These are phyloP conservation scores for Adansonia digitata DNA, from an alignment of 345 rosid genomes.

Conservation along the genomic window DNA sequence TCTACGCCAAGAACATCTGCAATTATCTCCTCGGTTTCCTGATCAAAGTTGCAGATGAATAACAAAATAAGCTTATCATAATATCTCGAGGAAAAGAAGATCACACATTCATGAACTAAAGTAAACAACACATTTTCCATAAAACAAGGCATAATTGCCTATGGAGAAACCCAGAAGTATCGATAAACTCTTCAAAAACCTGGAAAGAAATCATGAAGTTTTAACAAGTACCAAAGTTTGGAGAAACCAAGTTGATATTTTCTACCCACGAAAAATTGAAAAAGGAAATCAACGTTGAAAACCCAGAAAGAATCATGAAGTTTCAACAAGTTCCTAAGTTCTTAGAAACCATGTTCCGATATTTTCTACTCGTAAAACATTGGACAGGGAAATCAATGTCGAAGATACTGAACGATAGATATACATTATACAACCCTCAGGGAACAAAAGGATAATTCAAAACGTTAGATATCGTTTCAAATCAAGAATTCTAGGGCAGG, in stretches of 20 bases:
- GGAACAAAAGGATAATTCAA: not conserved
- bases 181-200: too few species aligned
- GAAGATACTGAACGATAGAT: not conserved
- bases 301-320: not conserved
- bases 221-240: too few species aligned
- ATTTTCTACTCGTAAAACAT: not conserved
- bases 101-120: not conserved
- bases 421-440: not conserved
- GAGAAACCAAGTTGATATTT: too few species aligned
- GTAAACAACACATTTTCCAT: too few species aligned
- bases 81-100: not conserved
- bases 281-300: not conserved
- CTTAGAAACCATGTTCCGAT: not conserved
- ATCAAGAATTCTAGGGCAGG: not conserved
- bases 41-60: not conserved
- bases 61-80: not conserved
- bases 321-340: not conserved
- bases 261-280: too few species aligned
- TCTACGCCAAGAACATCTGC: constrained; percentile 97
- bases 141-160: too few species aligned
- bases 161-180: too few species aligned
- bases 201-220: too few species aligned
- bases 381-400: not conserved
- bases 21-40: constrained; percentile 90
- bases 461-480: not conserved